Base-by-base conservation (phyloP, 768 basidiomycete species). In the Mycena rebaudengoi region DNA sequence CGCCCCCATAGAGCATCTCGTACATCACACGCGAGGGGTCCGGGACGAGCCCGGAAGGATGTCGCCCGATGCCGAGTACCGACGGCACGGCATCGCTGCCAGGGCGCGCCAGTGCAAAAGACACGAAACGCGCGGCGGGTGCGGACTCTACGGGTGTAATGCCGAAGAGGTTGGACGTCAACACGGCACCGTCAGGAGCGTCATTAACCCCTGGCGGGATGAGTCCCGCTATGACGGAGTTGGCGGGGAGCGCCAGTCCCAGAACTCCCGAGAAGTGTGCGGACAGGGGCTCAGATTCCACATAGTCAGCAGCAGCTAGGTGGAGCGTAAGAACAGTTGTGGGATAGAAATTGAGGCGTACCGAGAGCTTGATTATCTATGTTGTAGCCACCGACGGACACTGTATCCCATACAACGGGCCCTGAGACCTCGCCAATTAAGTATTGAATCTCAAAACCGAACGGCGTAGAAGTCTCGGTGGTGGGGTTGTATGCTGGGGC, bases 351-450 rank as follows among this genome's bases (percentile, higher is more conserved):
- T 7, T 44, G 20, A 8, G n/a, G 23, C 83, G 41, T 57, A 92
- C 91, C 86, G n/a, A 94, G 74, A 0, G 92, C 92, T 67, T 95
- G 93, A 58, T 81, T 81, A 13, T 79, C 72, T 35, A 95, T 84
- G 32, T 50, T 76, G 73, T 93, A 95, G 0, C 84, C 84, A 4
- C 92, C 92, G 0, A 94, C 51, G 16, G 78, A 69, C 7, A 94
- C 78, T 11, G 76, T 66, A 70, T 94, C 92, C 90, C 90, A 92
- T 0, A 89, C 85, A 26, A 94, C 80, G 12, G 88, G 86, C 0
- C 92, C 92, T 2, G 68, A 70, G 26, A 86, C 88, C 7, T 71
- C 60, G 16, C 92, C 92, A 10, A 80, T 73, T 4, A 92, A 81
- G 70, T 93, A 94, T 8, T 71, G 65, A 41, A 94, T 87, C 5